Conservation (phyloP, 176 grass and related monocot genomes). For the Themeda triandra region DNA sequence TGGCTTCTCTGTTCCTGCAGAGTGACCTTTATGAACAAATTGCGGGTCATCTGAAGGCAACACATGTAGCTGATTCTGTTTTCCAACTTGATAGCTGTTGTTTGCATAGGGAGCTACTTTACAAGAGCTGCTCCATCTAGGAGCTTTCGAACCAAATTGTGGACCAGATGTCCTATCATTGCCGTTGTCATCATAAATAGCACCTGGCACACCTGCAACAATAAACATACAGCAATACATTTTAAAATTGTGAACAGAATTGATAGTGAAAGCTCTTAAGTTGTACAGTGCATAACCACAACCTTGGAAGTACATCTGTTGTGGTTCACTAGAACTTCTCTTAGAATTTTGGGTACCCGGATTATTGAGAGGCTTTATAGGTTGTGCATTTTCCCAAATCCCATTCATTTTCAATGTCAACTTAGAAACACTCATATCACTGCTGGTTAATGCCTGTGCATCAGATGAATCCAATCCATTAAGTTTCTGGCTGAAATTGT, state of each 20-base stretch:
- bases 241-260: neutral
- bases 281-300: slow-evolving; percentile 19
- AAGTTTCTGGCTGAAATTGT: slow-evolving; percentile 20
- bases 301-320: slow-evolving; percentile 78
- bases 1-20: slow-evolving; percentile 17
- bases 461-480: slow-evolving; percentile 30
- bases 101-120: slow-evolving; percentile 32
- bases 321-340: slow-evolving; percentile 44
- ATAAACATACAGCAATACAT: slow-evolving; percentile 8
- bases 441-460: slow-evolving; percentile 16
- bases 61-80: slow-evolving; percentile 35
- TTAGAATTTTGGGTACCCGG: slow-evolving; percentile 46
- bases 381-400: slow-evolving; percentile 49
- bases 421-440: slow-evolving; percentile 35
- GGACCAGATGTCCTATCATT: slow-evolving; percentile 30
- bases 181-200: slow-evolving; percentile 31
- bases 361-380: slow-evolving; percentile 40
- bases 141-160: slow-evolving; percentile 25
- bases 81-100: slow-evolving; percentile 22
- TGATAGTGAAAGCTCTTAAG: slow-evolving; percentile 26
- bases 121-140: slow-evolving; percentile 38
- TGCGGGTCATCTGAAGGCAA: slow-evolving; percentile 16
- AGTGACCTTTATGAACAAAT: slow-evolving; percentile 13
- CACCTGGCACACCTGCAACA: slow-evolving; percentile 24
- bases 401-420: slow-evolving; percentile 45